Base-by-base conservation (phyloP, 176 grass and related monocot genomes). In the Puccinellia tenuiflora region DNA sequence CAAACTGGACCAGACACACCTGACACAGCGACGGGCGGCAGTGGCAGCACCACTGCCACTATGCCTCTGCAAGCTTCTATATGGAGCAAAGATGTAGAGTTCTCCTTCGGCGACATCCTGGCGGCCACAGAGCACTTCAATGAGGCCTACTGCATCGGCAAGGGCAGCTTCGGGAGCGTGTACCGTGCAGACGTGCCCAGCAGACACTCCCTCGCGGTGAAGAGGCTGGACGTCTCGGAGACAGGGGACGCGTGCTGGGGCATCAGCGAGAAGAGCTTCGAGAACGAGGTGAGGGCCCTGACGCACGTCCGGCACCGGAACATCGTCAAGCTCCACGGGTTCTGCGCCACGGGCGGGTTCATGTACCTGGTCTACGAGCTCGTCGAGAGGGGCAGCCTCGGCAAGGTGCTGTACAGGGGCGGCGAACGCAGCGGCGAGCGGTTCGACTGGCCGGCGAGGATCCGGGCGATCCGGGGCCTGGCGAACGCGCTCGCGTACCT, bases 281-380 rank as follows among this genome's bases (percentile, higher is more conserved):
- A 93, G 81, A 97, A 83, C 80, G 94, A 97, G 94, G 87, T 94
- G 18, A 42, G 60, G 13, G 84, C 89, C 10, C 87, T 97, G 9
- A 94, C 85, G 33, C 79, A 77, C 34, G 85, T 94, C 31, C 86
- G 94, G 47, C 94, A 94, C 65, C 62, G 89, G 15, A 92, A 97
- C 86, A 94, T 97, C 21, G 82, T 92, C 35, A 91, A 88, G 84
- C 85, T 97, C 37, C 89, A 92, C 28, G 94, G 94, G 2, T 97
- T 97, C 88, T 92, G 94, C 83, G 64, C 79, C 9, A 82, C 9
- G 47, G 64, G 77, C 4, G 83, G 89, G 26, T 34, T n/a, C 85
- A 90, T 88, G 91, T 94, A 94, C 71, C 85, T 97, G 17, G 83
- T 91, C 43, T 97, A 97, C 30, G 88, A 97, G 83, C 90, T 80